These are phyloP conservation scores for Rubia occidens DNA, from an alignment of 305 asterid species.

Conservation along the genomic window DNA sequence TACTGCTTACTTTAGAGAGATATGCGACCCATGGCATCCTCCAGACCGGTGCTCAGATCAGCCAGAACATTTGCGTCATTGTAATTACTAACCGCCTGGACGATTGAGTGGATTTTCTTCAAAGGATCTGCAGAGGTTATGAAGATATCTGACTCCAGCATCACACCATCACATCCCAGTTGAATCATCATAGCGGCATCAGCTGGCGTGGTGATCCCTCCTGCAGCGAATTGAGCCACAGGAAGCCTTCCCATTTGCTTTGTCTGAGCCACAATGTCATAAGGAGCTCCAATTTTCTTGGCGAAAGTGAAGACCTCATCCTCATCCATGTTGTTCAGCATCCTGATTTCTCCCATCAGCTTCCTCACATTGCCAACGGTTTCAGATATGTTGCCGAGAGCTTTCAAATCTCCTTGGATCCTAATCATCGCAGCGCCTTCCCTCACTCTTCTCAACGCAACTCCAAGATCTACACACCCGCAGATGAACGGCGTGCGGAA, in stretches of 20 bases:
- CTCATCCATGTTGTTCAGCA: constrained; percentile 67
- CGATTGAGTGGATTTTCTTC: constrained; percentile 46
- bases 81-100: constrained; percentile 65
- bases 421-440: constrained; percentile 83
- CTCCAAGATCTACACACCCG: constrained; percentile 76
- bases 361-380: constrained; percentile 60
- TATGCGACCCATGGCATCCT: constrained; percentile 44
- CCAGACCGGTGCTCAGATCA: constrained; percentile 55
- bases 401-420: constrained; percentile 49
- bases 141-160: constrained; percentile 48
- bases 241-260: constrained; percentile 88
- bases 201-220: constrained; percentile 73
- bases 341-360: constrained; percentile 63
- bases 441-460: constrained; percentile 60
- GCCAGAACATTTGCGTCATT: constrained; percentile 66
- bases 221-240: constrained; percentile 84
- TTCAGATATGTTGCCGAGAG: constrained; percentile 39
- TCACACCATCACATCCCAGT: constrained; percentile 80
- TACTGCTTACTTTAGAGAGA: constrained; percentile 28
- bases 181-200: constrained; percentile 92
- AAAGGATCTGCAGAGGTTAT: constrained; percentile 41
- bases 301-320: constrained; percentile 75
- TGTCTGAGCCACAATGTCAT: constrained; percentile 68
- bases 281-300: constrained; percentile 58
- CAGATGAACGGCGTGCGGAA: constrained; percentile 54